phyloP scores from a whole-genome alignment of 106 monocot genomes.

The Posidonia australis region DNA sequence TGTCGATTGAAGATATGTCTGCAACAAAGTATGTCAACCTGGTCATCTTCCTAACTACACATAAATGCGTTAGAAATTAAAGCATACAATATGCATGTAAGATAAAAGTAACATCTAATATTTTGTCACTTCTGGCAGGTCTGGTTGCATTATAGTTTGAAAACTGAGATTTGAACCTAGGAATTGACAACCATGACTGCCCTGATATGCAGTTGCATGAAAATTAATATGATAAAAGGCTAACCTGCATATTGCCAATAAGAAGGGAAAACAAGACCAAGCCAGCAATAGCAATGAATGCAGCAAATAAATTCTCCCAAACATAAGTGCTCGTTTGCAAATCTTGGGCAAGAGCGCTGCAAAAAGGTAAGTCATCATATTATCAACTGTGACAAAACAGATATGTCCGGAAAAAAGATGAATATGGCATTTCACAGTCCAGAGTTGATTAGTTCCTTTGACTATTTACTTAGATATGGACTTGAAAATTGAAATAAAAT shows the following conservation, averaged over 20 bases:
- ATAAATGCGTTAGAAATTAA: not conserved
- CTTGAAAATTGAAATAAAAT: not conserved
- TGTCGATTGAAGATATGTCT: conserved; percentile 91
- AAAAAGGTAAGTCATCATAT: not conserved
- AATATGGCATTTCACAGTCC: not conserved
- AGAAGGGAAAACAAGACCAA: conserved; percentile 88
- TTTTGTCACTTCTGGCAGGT: not conserved
- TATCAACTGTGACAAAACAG: not conserved
- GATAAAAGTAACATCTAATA: not conserved
- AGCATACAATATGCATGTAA: not conserved
- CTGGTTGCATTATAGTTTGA: not conserved
- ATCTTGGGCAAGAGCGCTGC: conserved; percentile 88
- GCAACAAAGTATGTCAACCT: conserved; percentile 8
- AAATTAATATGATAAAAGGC: not conserved
- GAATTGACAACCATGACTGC: too few relatives aligned
- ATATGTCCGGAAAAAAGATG: not conserved
- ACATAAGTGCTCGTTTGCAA: conserved; percentile 59
- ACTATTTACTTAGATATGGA: too few relatives aligned
- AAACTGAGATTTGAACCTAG: too few relatives aligned
- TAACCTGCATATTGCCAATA: conserved; percentile 93
- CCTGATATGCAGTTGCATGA: not conserved
- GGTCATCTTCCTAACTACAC: not conserved
- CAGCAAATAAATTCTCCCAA: conserved; percentile 75
- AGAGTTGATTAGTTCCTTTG: too few relatives aligned
- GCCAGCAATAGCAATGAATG: conserved; percentile 52